Evolutionary conservation across 1,284 basidiomycete species (phyloP), one percentile per base, ranked within the genome.

Genomic region (Pisolithus thermaeus): DNA sequence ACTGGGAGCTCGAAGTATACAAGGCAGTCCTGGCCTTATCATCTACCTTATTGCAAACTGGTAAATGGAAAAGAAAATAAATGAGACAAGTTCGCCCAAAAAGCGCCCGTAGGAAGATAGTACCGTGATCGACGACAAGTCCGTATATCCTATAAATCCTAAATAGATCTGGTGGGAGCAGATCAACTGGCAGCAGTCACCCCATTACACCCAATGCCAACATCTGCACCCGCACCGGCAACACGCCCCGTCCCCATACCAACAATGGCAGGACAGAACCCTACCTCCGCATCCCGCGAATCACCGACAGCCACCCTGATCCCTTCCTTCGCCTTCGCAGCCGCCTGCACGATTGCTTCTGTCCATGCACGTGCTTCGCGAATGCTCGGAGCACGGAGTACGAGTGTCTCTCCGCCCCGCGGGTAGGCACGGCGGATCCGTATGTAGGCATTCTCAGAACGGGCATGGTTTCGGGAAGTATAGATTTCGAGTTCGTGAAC

Each of bases 381-480:
- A 1, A 74, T 69, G 14, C 80, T 84, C 2, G 71, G 61, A 0
- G 85, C 81, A 38, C 80, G 81, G 48, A 93, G 67, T 5, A 72
- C 70, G 48, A 92, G 79, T 5, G 76, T 75, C 52, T 91, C 87
- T 3, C 88, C 88, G 35, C 89, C 89, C 42, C 87, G 78, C 35
- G 84, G 82, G 64, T 87, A 88, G 2, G 82, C 75, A 42, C 87
- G 70, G 4, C 74, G 68, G 11, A 92, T 65, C 52, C 82, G 78
- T 71, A 93, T 84, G 1, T 76, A 69, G 1, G 74, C 64, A 53
- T 90, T 87, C 45, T 32, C 35, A 7, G 87, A 86, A 73, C 74
- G 69, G n/a, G 27, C 3, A 30, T 69, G 70, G 7, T 71, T 73
- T 27, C 72, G 67, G 16, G 73, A 65, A 41, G 79, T 76, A 56